Evolutionary conservation across 2,329 filamentous ascomycete species (phyloP).

Genomic region (Stemphylium vesicarium): DNA sequence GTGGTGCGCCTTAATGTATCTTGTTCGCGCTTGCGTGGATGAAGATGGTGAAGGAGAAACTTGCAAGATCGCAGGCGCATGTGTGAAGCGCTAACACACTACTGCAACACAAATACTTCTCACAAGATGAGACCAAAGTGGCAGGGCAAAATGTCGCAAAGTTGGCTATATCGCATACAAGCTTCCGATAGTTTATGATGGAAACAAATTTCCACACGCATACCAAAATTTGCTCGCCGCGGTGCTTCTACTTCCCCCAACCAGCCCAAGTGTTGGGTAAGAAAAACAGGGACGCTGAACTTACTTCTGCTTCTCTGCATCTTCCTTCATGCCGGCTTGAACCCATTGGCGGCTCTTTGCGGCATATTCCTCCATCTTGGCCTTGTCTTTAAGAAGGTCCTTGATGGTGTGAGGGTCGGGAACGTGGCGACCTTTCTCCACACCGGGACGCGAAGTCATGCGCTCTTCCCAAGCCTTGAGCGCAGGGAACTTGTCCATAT

Average conservation of each 20-base stretch:
- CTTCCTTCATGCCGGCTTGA: slow-evolving; percentile 71
- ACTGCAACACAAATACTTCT: too few species aligned
- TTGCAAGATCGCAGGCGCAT: background rate
- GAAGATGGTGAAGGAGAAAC: background rate
- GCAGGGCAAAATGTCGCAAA: too few species aligned
- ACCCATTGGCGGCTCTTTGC: slow-evolving; percentile 67
- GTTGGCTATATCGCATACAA: too few species aligned
- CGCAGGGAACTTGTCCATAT: slow-evolving; percentile 76
- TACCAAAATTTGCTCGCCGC: background rate
- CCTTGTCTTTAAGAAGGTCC: slow-evolving; percentile 64
- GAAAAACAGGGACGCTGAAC: slow-evolving; percentile 7
- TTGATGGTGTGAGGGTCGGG: slow-evolving; percentile 68
- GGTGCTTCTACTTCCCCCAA: background rate
- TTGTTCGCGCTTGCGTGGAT: background rate
- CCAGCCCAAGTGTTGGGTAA: background rate
- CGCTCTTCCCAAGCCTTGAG: slow-evolving; percentile 79
- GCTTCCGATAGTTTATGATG: too few species aligned
- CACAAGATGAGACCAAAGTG: too few species aligned
- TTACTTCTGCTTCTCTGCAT: slow-evolving; percentile 52
- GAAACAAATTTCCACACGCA: too few species aligned
- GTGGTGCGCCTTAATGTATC: background rate
- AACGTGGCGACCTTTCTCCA: slow-evolving; percentile 78
- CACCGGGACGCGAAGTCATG: slow-evolving; percentile 70
- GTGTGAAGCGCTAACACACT: too few species aligned
- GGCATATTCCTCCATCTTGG: slow-evolving; percentile 63